These are phyloP conservation scores for Alternaria brassicicola DNA, from an alignment of 2,329 filamentous ascomycete genomes.

Conservation along the genomic window DNA sequence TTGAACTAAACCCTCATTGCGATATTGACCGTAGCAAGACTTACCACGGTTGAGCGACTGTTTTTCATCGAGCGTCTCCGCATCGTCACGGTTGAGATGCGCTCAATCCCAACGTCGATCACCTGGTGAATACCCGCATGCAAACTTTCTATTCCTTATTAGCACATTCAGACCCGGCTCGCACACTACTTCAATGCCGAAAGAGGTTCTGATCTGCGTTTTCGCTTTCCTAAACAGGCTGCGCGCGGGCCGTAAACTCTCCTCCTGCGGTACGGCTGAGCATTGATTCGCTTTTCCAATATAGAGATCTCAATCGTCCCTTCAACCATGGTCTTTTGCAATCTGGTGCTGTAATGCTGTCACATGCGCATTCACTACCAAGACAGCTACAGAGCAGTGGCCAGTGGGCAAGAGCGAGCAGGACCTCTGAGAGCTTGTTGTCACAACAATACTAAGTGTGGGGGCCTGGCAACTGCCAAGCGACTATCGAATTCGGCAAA, in stretches of 20 bases:
- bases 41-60: neutral
- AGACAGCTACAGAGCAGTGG: neutral
- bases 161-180: neutral
- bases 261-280: neutral
- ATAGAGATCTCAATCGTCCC: neutral
- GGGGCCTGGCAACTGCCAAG: neutral
- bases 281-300: slow-evolving; percentile 1
- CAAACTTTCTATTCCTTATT: slow-evolving; percentile 3
- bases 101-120: slow-evolving; percentile 2
- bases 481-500: neutral
- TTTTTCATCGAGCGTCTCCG: neutral
- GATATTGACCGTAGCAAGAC: slow-evolving; percentile 9
- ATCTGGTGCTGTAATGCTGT: neutral
- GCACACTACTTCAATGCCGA: neutral
- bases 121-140: neutral
- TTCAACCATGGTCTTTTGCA: neutral
- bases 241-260: neutral
- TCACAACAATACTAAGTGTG: neutral
- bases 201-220: slow-evolving; percentile 1
- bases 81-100: neutral
- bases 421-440: neutral
- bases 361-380: neutral
- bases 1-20: slow-evolving; percentile 1
- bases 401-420: neutral
- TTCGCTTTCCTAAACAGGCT: neutral